phyloP scores from a whole-genome alignment of 2,329 filamentous ascomycete species.

The Bipolaris victoriae region DNA sequence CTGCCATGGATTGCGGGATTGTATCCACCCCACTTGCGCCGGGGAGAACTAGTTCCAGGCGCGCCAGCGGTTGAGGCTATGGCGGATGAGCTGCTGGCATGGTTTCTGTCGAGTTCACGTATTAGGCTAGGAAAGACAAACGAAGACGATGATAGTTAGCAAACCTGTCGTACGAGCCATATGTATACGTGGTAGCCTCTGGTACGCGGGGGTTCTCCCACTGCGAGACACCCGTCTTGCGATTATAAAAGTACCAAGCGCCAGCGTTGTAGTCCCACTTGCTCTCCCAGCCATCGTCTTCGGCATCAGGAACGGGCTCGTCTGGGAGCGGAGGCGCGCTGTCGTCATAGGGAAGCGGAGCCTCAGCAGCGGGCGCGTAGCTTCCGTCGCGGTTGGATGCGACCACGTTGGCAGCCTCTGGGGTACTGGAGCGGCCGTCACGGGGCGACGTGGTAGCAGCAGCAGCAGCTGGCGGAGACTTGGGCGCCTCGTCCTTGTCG shows the following conservation, averaged over 20 bases:
- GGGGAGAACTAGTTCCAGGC: conserved; percentile 42
- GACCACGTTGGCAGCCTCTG: conserved; percentile 11
- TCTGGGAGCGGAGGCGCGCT: conserved; percentile 54
- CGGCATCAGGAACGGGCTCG: conserved; percentile 52
- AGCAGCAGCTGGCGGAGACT: conserved; percentile 19
- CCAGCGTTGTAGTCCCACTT: conserved; percentile 74
- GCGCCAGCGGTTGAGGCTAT: conserved; percentile 37
- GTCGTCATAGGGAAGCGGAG: conserved; percentile 37
- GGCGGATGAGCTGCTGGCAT: conserved; percentile 35
- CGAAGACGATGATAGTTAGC: conserved; percentile 40
- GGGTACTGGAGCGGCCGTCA: conserved; percentile 16
- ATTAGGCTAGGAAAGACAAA: conserved; percentile 41
- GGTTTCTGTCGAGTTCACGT: conserved; percentile 33
- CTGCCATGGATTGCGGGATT: conserved; percentile 95
- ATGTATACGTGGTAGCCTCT: conserved; percentile 41
- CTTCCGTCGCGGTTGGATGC: conserved; percentile 17
- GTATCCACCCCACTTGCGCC: conserved; percentile 72
- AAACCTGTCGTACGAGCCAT: conserved; percentile 47
- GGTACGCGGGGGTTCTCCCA: conserved; percentile 87
- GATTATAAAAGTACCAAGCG: conserved; percentile 85
- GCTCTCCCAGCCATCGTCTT: conserved; percentile 78
- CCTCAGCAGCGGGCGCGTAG: conserved; percentile 15
- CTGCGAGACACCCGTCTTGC: conserved; percentile 73
- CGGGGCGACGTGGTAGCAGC: conserved; percentile 13
- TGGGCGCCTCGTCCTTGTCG: conserved; percentile 20